Conservation (phyloP, 345 rosid genomes). For the Gossypium longicalyx region DNA sequence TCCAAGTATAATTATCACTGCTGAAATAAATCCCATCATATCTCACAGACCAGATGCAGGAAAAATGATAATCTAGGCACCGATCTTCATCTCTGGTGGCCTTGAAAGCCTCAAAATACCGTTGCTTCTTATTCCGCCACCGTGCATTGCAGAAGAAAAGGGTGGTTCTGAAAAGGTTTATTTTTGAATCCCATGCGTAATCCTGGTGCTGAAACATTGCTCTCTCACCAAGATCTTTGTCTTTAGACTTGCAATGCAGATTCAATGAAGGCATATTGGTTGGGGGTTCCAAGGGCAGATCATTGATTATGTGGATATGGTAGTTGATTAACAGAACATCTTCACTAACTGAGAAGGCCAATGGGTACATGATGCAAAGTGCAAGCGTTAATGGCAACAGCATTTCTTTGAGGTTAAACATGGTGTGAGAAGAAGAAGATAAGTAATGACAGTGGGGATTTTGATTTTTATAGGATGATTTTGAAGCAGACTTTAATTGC, state of each 20-base stretch:
- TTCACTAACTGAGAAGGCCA: not conserved
- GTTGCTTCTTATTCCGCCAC: not conserved
- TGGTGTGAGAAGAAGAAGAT: not conserved
- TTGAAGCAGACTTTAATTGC: no score
- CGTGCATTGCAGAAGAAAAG: not conserved
- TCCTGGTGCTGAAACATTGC: no score
- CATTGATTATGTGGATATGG: slow-evolving; percentile 6
- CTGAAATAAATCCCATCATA: no score
- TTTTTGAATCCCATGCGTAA: not conserved
- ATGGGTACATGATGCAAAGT: not conserved
- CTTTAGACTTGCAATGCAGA: slow-evolving; percentile 6
- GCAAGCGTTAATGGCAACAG: not conserved
- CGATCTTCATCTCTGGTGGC: slow-evolving; percentile 11
- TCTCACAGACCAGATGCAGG: no score
- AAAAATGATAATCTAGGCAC: no score
- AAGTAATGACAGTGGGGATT: not conserved
- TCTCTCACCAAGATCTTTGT: no score
- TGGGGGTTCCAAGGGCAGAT: not conserved
- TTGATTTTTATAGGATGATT: not conserved
- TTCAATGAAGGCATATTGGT: not conserved
- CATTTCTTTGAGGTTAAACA: not conserved
- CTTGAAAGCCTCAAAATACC: not conserved
- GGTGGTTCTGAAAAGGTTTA: not conserved
- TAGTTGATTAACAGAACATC: not conserved
- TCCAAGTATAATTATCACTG: no score